These are phyloP conservation scores for Chlorella sp. DNA, from an alignment of 139 green algal genomes.

Conservation along the genomic window DNA sequence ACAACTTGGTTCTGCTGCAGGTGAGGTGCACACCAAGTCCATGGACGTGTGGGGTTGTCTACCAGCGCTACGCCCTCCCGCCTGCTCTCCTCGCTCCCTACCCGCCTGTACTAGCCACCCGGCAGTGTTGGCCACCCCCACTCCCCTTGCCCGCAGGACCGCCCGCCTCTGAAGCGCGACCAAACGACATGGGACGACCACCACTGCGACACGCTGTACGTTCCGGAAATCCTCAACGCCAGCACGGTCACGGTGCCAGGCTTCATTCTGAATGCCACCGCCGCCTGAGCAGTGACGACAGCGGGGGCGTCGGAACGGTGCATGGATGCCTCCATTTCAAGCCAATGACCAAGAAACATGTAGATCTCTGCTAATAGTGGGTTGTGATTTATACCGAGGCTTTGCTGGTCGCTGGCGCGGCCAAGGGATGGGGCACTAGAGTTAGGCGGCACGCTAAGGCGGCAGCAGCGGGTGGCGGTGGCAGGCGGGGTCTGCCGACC, in stretches of 20 bases:
- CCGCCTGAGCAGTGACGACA: not conserved
- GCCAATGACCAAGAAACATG: too few species aligned
- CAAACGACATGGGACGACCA: not conserved
- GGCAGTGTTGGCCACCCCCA: not conserved
- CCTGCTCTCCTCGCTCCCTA: not conserved
- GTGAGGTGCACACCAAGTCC: not conserved
- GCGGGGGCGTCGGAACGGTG: too few species aligned
- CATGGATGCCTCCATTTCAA: too few species aligned
- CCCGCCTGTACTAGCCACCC: not conserved
- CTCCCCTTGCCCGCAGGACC: not conserved
- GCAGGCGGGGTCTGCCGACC: too few species aligned
- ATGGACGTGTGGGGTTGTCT: too few species aligned
- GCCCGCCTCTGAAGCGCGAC: not conserved
- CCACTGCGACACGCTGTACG: not conserved
- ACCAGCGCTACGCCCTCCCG: not conserved
- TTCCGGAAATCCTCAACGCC: not conserved
- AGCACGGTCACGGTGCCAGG: not conserved
- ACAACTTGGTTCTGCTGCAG: slow-evolving; percentile 16
- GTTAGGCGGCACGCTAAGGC: too few species aligned
- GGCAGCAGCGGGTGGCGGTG: too few species aligned
- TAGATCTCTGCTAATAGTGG: too few species aligned
- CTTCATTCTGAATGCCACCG: not conserved
- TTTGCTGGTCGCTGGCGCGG: too few species aligned
- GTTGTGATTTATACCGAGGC: too few species aligned
- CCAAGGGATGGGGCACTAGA: too few species aligned